These are phyloP conservation scores for Elongisporangium undulatum DNA, from an alignment of 352 stramenopile species.

Conservation along the genomic window DNA sequence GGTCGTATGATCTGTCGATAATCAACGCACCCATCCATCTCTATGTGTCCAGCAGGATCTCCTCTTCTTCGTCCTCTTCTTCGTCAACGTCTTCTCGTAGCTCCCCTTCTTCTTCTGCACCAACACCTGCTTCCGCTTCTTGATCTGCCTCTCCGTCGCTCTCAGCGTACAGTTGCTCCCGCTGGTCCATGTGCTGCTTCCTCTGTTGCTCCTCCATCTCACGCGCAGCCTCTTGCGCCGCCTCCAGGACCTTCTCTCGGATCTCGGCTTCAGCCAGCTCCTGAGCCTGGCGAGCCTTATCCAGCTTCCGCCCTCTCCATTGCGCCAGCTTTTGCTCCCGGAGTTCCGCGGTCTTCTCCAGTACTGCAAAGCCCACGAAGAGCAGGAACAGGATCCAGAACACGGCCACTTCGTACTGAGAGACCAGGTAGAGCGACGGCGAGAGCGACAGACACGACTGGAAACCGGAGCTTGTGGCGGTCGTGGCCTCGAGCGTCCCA, in stretches of 20 bases:
- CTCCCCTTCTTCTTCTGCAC: constrained; percentile 3
- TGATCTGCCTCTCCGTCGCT: constrained; percentile 24
- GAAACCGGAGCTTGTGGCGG: constrained; percentile 54
- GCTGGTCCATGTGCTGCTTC: constrained; percentile 24
- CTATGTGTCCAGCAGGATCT: constrained; percentile 1
- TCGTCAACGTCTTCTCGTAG: constrained; percentile 2
- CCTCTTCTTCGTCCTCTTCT: constrained; percentile 15
- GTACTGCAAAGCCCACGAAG: constrained; percentile 40
- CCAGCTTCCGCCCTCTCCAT: constrained; percentile 17
- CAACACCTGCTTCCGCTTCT: constrained; percentile 12
- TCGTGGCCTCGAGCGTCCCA: constrained; percentile 50
- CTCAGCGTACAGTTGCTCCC: constrained; percentile 41
- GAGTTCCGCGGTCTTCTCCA: constrained; percentile 37
- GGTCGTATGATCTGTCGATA: neutral
- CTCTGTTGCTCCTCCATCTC: constrained; percentile 38
- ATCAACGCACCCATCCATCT: neutral
- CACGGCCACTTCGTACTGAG: constrained; percentile 61
- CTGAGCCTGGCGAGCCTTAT: constrained; percentile 24
- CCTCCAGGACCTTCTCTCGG: constrained; percentile 24
- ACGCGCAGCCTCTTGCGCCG: constrained; percentile 27
- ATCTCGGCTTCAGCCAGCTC: constrained; percentile 24
- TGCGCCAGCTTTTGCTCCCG: constrained; percentile 32
- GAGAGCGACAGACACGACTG: constrained; percentile 66
- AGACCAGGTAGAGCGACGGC: constrained; percentile 61
- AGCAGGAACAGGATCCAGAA: constrained; percentile 61